Base-by-base conservation (phyloP, 176 grass and related monocot genomes). In the Ananas comosus region DNA sequence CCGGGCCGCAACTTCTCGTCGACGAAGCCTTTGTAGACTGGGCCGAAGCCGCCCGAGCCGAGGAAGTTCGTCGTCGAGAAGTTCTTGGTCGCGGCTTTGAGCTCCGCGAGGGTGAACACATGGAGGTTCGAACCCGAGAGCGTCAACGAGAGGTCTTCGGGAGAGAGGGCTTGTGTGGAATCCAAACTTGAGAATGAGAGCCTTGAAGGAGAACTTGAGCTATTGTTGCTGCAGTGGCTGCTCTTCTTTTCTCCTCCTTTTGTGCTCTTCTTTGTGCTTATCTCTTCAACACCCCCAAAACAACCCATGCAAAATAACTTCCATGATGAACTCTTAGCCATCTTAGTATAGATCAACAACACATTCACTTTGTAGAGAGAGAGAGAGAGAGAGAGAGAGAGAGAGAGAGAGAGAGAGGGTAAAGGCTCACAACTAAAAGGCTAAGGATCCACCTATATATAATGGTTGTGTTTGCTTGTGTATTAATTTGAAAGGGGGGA, bases 1-100 rank as follows among this genome's bases (percentile, higher is more conserved):
- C 90, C 90, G 11, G 86, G 90, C 80, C 87, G 88, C 79, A 76
- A 64, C 70, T 80, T 81, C 21, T 81, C 90, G 10, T 75, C 80
- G 1, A 93, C 77, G 79, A 71, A 57, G 51, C 90, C 90, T 59
- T 73, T 79, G 80, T 89, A 93, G 1, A 93, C 90, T 0, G 90
- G 90, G 1, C 90, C 90, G 77, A 93, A 93, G 8, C 90, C 90
- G 33, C 90, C 90, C 16, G 88, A 85, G 6, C 90, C 90, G 0
- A 93, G 74, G 50, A 93, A 93, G 71, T 93, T 93, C 73, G 72
- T 33, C 53, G 81, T 71, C 6, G 77, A 76, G 80, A 93, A 93
- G 3, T 73, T 80, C 66, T 72, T 63, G 61, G 90, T 93, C 14
- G 83, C 80, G 22, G 90, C 49, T 51, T 83, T 89, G 4, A 93